A percentile compares a stretch with the other conserved stretches of the same genome.
Evolutionary conservation across 345 rosid species (phyloP).

Genomic region (Brassica rapa): DNA sequence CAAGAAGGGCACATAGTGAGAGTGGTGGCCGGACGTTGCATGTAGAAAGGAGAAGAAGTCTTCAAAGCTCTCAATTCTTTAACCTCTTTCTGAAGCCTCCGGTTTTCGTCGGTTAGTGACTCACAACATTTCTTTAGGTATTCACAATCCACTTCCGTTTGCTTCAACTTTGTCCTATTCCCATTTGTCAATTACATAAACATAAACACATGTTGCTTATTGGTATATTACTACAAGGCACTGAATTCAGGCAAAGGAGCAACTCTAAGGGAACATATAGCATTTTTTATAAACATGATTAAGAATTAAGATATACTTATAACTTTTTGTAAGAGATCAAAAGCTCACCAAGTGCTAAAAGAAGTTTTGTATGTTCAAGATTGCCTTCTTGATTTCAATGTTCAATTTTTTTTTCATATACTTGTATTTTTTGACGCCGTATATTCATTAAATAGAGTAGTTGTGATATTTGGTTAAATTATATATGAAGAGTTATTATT

Average conservation of each 20-base stretch:
- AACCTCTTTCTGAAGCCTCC: conserved; percentile 82
- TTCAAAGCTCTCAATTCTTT: conserved; percentile 80
- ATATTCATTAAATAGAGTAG: background rate
- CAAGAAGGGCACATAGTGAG: conserved; percentile 99
- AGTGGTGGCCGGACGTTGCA: conserved; percentile 97
- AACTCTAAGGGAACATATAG: background rate
- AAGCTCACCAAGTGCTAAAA: background rate
- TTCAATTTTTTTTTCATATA: no score
- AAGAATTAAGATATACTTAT: background rate
- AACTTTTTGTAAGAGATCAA: conserved; percentile 21
- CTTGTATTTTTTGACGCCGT: background rate
- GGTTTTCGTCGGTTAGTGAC: conserved; percentile 87
- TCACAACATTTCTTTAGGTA: conserved; percentile 86
- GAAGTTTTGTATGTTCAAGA: conserved; percentile 5
- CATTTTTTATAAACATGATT: background rate
- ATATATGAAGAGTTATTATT: conserved; percentile 3
- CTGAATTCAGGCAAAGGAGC: background rate
- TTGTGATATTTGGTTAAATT: background rate
- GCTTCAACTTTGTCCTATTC: conserved; percentile 92
- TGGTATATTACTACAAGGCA: background rate
- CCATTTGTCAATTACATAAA: conserved; percentile 48
- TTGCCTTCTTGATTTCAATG: conserved; percentile 67
- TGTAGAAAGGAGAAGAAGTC: conserved; percentile 79
- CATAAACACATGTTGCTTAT: background rate
- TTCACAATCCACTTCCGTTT: conserved; percentile 93